These are phyloP conservation scores for Prunus mongolica DNA, from an alignment of 306 rosid species.

Conservation along the genomic window DNA sequence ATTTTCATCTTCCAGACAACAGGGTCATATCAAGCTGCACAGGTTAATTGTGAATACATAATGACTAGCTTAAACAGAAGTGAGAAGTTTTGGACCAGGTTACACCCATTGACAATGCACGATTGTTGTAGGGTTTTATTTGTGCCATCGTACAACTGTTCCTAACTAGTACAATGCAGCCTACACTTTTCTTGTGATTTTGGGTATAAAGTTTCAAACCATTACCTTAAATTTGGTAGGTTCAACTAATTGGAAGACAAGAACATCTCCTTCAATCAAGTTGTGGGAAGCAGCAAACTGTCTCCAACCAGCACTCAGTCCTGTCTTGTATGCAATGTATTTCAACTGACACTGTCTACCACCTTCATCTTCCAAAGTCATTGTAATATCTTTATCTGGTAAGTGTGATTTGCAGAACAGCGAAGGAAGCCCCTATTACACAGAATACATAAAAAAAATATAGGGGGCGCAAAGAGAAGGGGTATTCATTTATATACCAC, in stretches of 20 bases:
- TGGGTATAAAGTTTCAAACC: neutral
- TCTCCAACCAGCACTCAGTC: constrained; percentile 94
- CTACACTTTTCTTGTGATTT: neutral
- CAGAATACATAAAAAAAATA: neutral
- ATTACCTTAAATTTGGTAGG: constrained; percentile 79
- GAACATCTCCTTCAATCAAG: constrained; percentile 79
- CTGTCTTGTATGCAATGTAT: constrained; percentile 80
- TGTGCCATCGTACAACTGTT: neutral
- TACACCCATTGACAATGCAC: neutral
- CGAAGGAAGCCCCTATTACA: constrained; percentile 66
- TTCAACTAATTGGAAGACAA: constrained; percentile 81
- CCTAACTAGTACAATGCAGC: neutral
- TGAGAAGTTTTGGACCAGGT: too few species aligned
- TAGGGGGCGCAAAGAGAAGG: neutral
- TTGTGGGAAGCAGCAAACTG: constrained; percentile 82
- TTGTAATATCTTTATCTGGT: constrained; percentile 55
- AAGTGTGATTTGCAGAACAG: constrained; percentile 69
- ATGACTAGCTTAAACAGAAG: too few species aligned
- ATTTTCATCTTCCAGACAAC: too few species aligned
- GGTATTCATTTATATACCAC: neutral
- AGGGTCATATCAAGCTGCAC: too few species aligned
- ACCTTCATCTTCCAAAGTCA: constrained; percentile 74
- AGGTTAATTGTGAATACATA: too few species aligned
- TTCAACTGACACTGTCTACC: constrained; percentile 60
- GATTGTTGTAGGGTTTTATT: neutral